These are phyloP conservation scores for Elsinoe perseae DNA, from an alignment of 2,329 filamentous ascomycete species.

Conservation along the genomic window DNA sequence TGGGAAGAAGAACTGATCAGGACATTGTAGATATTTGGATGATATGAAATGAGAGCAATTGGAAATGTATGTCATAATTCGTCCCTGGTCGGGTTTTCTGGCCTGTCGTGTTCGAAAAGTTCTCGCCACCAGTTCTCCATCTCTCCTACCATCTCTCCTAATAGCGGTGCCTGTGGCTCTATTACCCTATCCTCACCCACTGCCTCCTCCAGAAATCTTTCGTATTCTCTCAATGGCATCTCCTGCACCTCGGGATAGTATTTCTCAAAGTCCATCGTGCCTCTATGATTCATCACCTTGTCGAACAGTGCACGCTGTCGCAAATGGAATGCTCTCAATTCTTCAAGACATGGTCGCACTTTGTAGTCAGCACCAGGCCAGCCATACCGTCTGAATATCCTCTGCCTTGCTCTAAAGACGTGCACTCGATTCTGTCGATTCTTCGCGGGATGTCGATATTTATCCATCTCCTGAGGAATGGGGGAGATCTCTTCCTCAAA, in stretches of 20 bases:
- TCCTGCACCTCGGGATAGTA: not conserved
- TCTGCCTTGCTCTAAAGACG: not conserved
- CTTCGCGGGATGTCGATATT: not conserved
- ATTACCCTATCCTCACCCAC: not conserved
- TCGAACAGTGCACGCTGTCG: not conserved
- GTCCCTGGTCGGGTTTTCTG: no score
- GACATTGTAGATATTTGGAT: not conserved
- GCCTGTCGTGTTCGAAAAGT: no score
- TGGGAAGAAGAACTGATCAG: constrained; percentile 42
- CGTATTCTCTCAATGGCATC: not conserved
- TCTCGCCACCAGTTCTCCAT: not conserved
- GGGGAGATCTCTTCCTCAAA: not conserved
- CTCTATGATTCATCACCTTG: not conserved
- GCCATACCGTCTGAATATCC: not conserved
- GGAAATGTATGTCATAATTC: not conserved
- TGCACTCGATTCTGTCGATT: not conserved
- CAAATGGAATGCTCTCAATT: not conserved
- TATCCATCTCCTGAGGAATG: not conserved
- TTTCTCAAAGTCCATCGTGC: not conserved
- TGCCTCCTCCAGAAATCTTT: not conserved
- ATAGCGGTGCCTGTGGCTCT: not conserved
- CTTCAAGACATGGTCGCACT: not conserved
- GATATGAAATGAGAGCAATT: not conserved
- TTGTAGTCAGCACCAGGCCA: not conserved
- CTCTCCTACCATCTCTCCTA: not conserved